phyloP scores from a whole-genome alignment of 1,284 basidiomycete species.

The Gomphus bonarii region DNA sequence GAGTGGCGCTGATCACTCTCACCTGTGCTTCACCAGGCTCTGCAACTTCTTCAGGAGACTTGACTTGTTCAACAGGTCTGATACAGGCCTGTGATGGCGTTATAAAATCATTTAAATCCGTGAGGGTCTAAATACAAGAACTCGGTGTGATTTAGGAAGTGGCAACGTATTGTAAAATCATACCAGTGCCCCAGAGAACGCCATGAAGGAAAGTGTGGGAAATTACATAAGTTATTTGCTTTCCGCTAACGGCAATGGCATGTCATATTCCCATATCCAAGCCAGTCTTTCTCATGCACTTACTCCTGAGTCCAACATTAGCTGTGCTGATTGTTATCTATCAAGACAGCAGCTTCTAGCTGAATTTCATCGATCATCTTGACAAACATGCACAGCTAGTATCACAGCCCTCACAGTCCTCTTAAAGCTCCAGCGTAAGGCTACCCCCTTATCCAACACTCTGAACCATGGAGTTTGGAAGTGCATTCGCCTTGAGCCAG shows the following conservation, averaged over 20 bases:
- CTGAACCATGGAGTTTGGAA: slow-evolving; percentile 10
- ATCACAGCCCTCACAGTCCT: too few relatives aligned
- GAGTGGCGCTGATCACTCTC: slow-evolving; percentile 17
- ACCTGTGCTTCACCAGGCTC: slow-evolving; percentile 53
- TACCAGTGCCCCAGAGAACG: slow-evolving; percentile 85
- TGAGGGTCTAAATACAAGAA: slow-evolving; percentile 53
- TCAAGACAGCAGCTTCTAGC: too few relatives aligned
- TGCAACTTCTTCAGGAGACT: slow-evolving; percentile 30
- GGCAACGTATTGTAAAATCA: slow-evolving; percentile 22
- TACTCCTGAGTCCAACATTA: not conserved
- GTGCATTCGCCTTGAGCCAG: slow-evolving; percentile 1
- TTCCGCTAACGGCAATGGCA: too few relatives aligned
- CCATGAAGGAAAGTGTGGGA: slow-evolving; percentile 37
- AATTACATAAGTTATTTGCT: not conserved
- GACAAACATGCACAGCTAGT: too few relatives aligned
- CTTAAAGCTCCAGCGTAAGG: too few relatives aligned
- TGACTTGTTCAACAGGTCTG: slow-evolving; percentile 75
- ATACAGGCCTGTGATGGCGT: slow-evolving; percentile 97
- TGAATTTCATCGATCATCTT: too few relatives aligned
- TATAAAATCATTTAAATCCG: slow-evolving; percentile 97
- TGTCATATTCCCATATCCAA: not conserved
- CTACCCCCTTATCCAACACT: too few relatives aligned
- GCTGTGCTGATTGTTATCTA: too few relatives aligned
- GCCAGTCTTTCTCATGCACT: not conserved
- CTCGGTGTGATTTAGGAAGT: not conserved